A percentile compares a stretch with the other conserved stretches of the same genome.
Evolutionary conservation across 208 protist species (phyloP).

Genomic region (Leishmania arabica): DNA sequence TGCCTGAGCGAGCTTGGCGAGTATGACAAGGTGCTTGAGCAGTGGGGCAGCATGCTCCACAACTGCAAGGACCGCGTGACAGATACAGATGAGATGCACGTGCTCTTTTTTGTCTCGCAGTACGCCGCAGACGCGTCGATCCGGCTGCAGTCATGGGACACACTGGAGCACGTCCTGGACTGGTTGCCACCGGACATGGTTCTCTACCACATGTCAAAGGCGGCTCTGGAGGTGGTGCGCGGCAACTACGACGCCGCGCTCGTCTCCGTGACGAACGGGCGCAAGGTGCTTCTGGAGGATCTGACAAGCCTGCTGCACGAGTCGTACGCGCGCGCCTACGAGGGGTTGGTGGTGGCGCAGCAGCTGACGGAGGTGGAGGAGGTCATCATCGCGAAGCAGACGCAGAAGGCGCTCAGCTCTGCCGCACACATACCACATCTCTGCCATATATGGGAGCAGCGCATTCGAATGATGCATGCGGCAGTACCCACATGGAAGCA

Average conservation of each 20-base stretch:
- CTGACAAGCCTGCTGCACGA: constrained; percentile 81
- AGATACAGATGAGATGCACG: constrained; percentile 51
- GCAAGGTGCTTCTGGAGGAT: constrained; percentile 71
- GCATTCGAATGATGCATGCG: constrained; percentile 92
- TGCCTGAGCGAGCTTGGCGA: constrained; percentile 83
- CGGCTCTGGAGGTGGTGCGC: constrained; percentile 56
- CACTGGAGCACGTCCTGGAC: constrained; percentile 45
- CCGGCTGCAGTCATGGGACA: constrained; percentile 77
- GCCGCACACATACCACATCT: constrained; percentile 80
- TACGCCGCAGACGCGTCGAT: constrained; percentile 88
- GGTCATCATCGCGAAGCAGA: constrained; percentile 90
- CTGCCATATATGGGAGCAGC: constrained; percentile 88
- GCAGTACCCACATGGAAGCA: constrained; percentile 97
- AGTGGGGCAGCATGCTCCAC: constrained; percentile 59
- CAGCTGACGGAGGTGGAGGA: constrained; percentile 99
- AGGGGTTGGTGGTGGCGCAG: constrained; percentile 95
- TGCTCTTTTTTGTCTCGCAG: constrained; percentile 73
- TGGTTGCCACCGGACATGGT: constrained; percentile 70
- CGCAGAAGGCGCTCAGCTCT: constrained; percentile 54
- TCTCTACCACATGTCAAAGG: constrained; percentile 64
- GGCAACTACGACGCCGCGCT: constrained; percentile 62
- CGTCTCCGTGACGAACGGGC: constrained; percentile 52
- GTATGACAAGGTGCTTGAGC: constrained; percentile 67
- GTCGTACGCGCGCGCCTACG: constrained; percentile 93
- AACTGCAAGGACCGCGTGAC: constrained; percentile 28